Evolutionary conservation across 768 basidiomycete genomes (phyloP), one percentile per base, ranked within the genome.

Genomic region (Mycena albidolilacea): DNA sequence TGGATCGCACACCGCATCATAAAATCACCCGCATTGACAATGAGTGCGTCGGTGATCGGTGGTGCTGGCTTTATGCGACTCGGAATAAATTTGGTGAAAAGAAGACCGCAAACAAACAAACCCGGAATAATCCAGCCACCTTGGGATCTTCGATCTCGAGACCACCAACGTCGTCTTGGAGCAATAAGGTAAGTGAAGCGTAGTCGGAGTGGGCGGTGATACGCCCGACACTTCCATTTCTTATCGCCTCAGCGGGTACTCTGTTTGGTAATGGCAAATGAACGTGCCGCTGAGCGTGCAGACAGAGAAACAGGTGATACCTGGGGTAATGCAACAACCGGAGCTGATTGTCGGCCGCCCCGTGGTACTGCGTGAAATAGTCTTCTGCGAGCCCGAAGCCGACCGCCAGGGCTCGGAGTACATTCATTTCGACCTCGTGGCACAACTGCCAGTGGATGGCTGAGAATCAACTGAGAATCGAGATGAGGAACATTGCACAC

Each of bases 81-180:
- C 30, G 30, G 41, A 43, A 43, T 14, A 43, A 14, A 14, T 43
- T 14, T 10, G 41, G 41, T 1, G 41, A 43, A 43, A 14, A 43
- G 41, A 43, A 43, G 41, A 43, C 14, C 10, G 14, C 41, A 10
- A 10, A 30, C 14, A 43, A n/a, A 64, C 81, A 48, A 69, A 85
- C 85, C 57, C 80, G 68, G 75, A 87, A 87, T 54, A 78, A 64
- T 2, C 87, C 89, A 6, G 88, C 85, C 21, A 79, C 76, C 54
- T 84, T 79, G 0, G 90, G 89, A 77, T 88, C 85, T 77, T 91
- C 89, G 7, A 92, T 87, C 75, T 93, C 90, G 6, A 93, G 83
- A 0, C 91, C 91, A 7, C 91, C 90, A 2, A 87, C 83, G 6
- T 86, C 82, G 75, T 92, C 90, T 79, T 92, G 91, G 62, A 91